Percentiles rank a stretch among this genome's conserved stretches.
These are phyloP conservation scores for Leptographium procerum DNA, from an alignment of 2,329 filamentous ascomycete species.

Conservation along the genomic window DNA sequence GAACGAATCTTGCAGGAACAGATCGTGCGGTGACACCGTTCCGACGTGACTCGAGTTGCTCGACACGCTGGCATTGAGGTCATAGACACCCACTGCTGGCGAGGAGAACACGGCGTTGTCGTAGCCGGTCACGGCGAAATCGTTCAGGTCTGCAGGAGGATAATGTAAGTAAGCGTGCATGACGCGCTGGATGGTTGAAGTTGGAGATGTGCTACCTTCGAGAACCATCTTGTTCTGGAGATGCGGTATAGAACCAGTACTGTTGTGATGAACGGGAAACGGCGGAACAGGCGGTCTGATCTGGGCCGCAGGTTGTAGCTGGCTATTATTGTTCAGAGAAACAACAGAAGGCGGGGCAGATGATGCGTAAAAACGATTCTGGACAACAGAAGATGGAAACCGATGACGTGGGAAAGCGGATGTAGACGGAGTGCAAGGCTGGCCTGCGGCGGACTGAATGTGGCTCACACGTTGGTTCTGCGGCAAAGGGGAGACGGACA, in stretches of 20 bases:
- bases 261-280: slow-evolving; percentile 42
- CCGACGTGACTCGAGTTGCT: slow-evolving; percentile 43
- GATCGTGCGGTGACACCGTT: slow-evolving; percentile 77
- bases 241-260: slow-evolving; percentile 20
- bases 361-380: slow-evolving; percentile 55
- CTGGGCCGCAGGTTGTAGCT: slow-evolving; percentile 22
- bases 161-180: not conserved
- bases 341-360: slow-evolving; percentile 51
- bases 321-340: slow-evolving; percentile 34
- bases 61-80: slow-evolving; percentile 29
- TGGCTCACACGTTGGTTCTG: slow-evolving; percentile 50
- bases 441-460: slow-evolving; percentile 42
- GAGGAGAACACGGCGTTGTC: slow-evolving; percentile 45
- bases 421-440: slow-evolving; percentile 35
- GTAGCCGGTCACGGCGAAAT: slow-evolving; percentile 38
- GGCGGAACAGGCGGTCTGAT: slow-evolving; percentile 60
- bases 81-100: slow-evolving; percentile 40
- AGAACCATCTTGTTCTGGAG: slow-evolving; percentile 37
- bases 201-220: slow-evolving; percentile 29
- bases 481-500: slow-evolving; percentile 31
- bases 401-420: slow-evolving; percentile 43
- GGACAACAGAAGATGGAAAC: slow-evolving; percentile 41
- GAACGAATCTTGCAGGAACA: slow-evolving; percentile 57
- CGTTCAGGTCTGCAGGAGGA: slow-evolving; percentile 42
- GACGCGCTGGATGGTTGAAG: not conserved